Conservation (phyloP, 306 rosid species). For the Astragalus glycyphyllos region DNA sequence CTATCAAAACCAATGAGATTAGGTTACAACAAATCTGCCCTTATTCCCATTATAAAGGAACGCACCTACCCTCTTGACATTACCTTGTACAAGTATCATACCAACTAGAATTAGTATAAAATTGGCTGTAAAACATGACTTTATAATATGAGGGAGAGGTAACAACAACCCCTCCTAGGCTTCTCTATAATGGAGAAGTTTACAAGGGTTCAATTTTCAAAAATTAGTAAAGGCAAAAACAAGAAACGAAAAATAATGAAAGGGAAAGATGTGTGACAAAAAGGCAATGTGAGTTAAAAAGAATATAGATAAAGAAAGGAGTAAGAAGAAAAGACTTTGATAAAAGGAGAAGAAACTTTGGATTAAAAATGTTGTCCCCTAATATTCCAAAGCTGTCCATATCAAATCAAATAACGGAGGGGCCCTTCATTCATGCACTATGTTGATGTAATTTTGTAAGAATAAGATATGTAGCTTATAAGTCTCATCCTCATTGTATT, state of each 20-base stretch:
- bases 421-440: slow-evolving; percentile 54
- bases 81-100: slow-evolving; percentile 28
- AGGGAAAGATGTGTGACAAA: slow-evolving; percentile 66
- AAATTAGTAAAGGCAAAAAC: slow-evolving; percentile 46
- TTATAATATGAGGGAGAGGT: slow-evolving; percentile 29
- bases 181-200: not conserved
- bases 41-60: slow-evolving; percentile 10
- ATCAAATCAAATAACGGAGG: slow-evolving; percentile 68
- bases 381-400: slow-evolving; percentile 80
- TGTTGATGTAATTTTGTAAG: not conserved
- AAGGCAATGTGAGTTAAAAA: slow-evolving; percentile 56
- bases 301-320: slow-evolving; percentile 50
- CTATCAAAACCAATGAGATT: slow-evolving; percentile 16
- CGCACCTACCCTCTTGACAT: not conserved
- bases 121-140: not conserved
- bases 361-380: slow-evolving; percentile 74
- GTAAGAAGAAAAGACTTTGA: slow-evolving; percentile 36
- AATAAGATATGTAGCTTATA: not conserved
- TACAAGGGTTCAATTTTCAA: slow-evolving; percentile 19
- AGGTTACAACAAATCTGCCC: not conserved
- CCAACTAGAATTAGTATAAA: slow-evolving; percentile 33
- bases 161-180: slow-evolving; percentile 25
- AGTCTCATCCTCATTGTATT: slow-evolving; percentile 17
- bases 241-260: slow-evolving; percentile 44
- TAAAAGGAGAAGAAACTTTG: slow-evolving; percentile 60